These are phyloP conservation scores for Diaporthe aspalathi DNA, from an alignment of 2,329 filamentous ascomycete species.

Conservation along the genomic window DNA sequence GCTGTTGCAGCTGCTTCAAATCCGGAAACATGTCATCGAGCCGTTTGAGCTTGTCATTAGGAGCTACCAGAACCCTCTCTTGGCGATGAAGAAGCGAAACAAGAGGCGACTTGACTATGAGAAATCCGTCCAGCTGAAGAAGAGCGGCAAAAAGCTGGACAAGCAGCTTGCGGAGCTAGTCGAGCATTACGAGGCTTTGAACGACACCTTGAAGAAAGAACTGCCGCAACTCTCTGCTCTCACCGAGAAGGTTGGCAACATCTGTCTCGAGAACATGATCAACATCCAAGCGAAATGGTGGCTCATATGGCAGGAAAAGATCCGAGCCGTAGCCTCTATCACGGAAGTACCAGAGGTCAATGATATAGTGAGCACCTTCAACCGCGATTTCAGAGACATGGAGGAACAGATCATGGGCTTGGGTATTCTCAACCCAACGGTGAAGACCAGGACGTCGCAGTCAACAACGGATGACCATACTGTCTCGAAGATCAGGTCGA, in stretches of 20 bases:
- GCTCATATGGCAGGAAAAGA: constrained; percentile 83
- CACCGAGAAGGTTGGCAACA: constrained; percentile 86
- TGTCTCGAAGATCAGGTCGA: constrained; percentile 60
- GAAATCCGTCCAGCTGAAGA: constrained; percentile 80
- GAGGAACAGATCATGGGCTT: constrained; percentile 78
- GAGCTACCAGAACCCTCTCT: constrained; percentile 81
- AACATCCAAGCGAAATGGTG: constrained; percentile 88
- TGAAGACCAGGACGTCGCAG: constrained; percentile 67
- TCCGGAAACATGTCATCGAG: constrained; percentile 85
- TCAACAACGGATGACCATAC: constrained; percentile 69
- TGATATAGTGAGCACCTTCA: constrained; percentile 82
- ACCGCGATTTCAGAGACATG: constrained; percentile 80
- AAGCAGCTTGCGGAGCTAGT: constrained; percentile 85
- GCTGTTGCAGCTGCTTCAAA: constrained; percentile 63
- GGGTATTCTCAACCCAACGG: constrained; percentile 81
- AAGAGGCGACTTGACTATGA: constrained; percentile 94
- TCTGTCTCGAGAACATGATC: constrained; percentile 85
- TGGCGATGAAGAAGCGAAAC: constrained; percentile 92
- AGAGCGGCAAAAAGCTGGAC: constrained; percentile 86
- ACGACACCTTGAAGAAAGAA: constrained; percentile 93
- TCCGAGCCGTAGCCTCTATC: constrained; percentile 78
- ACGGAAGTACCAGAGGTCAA: constrained; percentile 73
- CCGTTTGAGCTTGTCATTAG: constrained; percentile 59
- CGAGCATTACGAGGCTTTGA: constrained; percentile 90
- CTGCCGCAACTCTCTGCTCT: constrained; percentile 84